phyloP scores from a whole-genome alignment of 345 rosid genomes.

The Angophora floribunda region DNA sequence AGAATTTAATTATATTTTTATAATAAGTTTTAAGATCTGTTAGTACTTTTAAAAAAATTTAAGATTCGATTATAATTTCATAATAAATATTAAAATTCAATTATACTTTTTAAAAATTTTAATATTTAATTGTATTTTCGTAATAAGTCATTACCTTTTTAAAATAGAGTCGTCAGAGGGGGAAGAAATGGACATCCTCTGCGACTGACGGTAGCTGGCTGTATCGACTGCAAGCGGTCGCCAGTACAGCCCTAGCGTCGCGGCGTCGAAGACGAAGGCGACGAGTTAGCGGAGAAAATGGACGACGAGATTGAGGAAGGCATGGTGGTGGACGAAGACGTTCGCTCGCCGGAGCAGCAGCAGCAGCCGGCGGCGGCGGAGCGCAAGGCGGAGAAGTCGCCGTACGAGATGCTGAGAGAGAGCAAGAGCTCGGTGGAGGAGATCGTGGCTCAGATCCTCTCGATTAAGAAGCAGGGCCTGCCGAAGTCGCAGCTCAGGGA shows the following conservation, averaged over 20 bases:
- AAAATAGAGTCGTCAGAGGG: neutral
- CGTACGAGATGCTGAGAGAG: constrained; percentile 56
- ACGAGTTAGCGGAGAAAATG: constrained; percentile 18
- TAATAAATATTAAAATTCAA: too few relatives aligned
- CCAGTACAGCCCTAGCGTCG: neutral
- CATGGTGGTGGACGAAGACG: constrained; percentile 34
- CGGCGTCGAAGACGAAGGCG: neutral
- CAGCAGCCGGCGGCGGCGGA: neutral
- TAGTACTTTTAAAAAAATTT: too few relatives aligned
- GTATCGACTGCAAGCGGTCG: neutral
- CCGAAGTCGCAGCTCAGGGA: constrained; percentile 65
- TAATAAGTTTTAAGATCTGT: too few relatives aligned
- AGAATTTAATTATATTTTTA: too few relatives aligned
- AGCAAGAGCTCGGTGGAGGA: constrained; percentile 72
- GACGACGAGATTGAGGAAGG: constrained; percentile 92
- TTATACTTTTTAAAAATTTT: too few relatives aligned
- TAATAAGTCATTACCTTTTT: too few relatives aligned
- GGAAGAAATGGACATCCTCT: neutral
- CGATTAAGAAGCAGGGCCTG: constrained; percentile 38
- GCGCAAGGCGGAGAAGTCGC: constrained; percentile 27
- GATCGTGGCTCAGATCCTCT: constrained; percentile 55
- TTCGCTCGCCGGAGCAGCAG: constrained; percentile 1
- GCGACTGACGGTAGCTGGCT: neutral
- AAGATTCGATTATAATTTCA: too few relatives aligned
- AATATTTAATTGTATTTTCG: too few relatives aligned